Evolutionary conservation across 2,329 filamentous ascomycete species (phyloP).

Genomic region (Dactylonectria estremocensis): DNA sequence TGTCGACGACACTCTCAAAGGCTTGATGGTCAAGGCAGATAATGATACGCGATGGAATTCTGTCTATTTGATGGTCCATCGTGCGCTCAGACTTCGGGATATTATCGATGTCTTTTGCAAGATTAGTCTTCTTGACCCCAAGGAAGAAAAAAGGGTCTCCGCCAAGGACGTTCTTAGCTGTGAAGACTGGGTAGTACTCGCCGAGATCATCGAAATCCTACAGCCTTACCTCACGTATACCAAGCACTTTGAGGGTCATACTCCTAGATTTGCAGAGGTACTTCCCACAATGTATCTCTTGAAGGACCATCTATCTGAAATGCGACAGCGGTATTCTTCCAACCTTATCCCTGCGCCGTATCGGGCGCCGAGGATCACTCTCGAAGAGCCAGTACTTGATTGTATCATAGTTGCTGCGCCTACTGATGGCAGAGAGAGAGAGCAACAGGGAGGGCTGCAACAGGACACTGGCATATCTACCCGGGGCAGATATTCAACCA

Average conservation of each 20-base stretch:
- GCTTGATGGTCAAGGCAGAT: constrained; percentile 5
- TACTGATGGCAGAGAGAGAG: too few species aligned
- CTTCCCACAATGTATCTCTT: not conserved
- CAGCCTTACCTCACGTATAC: not conserved
- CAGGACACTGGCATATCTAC: too few species aligned
- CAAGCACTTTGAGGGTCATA: not conserved
- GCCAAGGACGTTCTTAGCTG: not conserved
- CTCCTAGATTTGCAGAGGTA: not conserved
- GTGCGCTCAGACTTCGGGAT: not conserved
- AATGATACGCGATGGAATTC: constrained; percentile 7
- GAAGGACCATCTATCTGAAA: not conserved
- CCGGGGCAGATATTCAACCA: too few species aligned
- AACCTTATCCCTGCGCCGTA: too few species aligned
- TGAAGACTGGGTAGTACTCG: constrained; percentile 1
- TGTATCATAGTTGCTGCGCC: too few species aligned
- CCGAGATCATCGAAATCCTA: not conserved
- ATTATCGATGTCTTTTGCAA: not conserved
- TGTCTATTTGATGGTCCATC: not conserved
- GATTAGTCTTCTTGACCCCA: not conserved
- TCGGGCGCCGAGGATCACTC: too few species aligned
- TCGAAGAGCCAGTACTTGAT: too few species aligned
- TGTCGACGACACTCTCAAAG: not conserved
- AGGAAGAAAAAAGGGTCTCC: not conserved
- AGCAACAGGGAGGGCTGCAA: too few species aligned
- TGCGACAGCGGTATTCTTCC: too few species aligned